These are phyloP conservation scores for Apostasia shenzhenica DNA, from an alignment of 106 monocot genomes.

Conservation along the genomic window DNA sequence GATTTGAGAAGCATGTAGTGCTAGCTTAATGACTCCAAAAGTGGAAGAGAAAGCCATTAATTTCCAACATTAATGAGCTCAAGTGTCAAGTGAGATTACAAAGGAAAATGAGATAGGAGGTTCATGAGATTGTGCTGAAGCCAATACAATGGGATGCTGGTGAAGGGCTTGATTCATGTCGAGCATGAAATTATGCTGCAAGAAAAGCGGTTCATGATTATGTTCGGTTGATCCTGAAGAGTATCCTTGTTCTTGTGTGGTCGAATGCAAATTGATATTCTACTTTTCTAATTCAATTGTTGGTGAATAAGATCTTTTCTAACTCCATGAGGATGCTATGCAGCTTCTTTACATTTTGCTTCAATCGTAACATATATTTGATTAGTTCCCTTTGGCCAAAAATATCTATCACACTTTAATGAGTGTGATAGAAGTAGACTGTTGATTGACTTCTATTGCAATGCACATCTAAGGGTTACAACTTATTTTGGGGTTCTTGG, in stretches of 20 bases:
- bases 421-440: no score
- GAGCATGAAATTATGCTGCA: conserved; percentile 30
- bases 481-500: no score
- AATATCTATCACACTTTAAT: no score
- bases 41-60: conserved; percentile 34
- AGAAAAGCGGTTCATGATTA: conserved; percentile 23
- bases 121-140: conserved; percentile 24
- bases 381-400: no score
- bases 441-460: no score
- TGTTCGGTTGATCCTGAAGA: conserved; percentile 9
- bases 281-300: background rate
- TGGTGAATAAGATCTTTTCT: background rate
- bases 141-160: conserved; percentile 37
- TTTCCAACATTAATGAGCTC: conserved; percentile 35
- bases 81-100: conserved; percentile 21
- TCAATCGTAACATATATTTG: background rate
- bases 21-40: background rate
- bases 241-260: conserved; percentile 28
- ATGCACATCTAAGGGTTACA: no score
- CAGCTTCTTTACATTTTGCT: background rate
- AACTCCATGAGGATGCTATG: no score
- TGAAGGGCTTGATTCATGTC: conserved; percentile 27
- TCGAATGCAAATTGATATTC: background rate
- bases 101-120: conserved; percentile 19
- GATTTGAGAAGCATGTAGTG: conserved; percentile 4